These are phyloP conservation scores for Ophiosphaerella korrae DNA, from an alignment of 2,329 filamentous ascomycete species.

Conservation along the genomic window DNA sequence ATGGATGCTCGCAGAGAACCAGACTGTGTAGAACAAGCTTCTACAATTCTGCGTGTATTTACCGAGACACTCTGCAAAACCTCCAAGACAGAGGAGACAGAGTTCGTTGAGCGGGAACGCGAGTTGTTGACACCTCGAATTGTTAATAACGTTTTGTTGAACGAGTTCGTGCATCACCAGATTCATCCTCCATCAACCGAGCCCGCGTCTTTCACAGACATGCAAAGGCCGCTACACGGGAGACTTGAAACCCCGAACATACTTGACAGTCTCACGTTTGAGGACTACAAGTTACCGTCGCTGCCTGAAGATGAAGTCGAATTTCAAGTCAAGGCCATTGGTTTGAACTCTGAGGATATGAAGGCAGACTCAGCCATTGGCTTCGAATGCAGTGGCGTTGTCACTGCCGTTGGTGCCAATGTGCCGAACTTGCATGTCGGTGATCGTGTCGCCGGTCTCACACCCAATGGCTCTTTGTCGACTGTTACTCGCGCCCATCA, in stretches of 20 bases:
- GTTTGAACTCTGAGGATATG: conserved; percentile 15
- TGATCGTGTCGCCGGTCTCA: conserved; percentile 31
- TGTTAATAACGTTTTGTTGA: conserved; percentile 24
- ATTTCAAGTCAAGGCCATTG: conserved; percentile 40
- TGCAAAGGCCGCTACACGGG: conserved; percentile 16
- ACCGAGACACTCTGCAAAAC: not conserved
- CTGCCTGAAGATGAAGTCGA: conserved; percentile 35
- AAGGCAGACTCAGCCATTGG: conserved; percentile 1
- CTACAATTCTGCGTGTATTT: not conserved
- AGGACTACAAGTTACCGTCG: conserved; percentile 15
- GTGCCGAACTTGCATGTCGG: conserved; percentile 26
- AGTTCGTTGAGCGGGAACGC: conserved; percentile 8
- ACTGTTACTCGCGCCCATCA: conserved; percentile 23
- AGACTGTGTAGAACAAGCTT: not conserved
- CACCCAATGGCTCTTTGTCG: conserved; percentile 21
- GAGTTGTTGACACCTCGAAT: conserved; percentile 14
- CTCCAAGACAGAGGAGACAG: conserved; percentile 7
- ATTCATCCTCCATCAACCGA: conserved; percentile 23
- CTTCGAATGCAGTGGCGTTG: conserved; percentile 20
- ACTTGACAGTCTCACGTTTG: conserved; percentile 23
- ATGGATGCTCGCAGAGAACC: conserved; percentile 1
- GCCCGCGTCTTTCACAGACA: conserved; percentile 15
- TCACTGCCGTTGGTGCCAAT: conserved; percentile 11
- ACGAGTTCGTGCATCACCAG: conserved; percentile 28
- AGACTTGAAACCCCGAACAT: conserved; percentile 16